phyloP scores from a whole-genome alignment of 345 rosid genomes.

The Cardamine chenopodiifolia region DNA sequence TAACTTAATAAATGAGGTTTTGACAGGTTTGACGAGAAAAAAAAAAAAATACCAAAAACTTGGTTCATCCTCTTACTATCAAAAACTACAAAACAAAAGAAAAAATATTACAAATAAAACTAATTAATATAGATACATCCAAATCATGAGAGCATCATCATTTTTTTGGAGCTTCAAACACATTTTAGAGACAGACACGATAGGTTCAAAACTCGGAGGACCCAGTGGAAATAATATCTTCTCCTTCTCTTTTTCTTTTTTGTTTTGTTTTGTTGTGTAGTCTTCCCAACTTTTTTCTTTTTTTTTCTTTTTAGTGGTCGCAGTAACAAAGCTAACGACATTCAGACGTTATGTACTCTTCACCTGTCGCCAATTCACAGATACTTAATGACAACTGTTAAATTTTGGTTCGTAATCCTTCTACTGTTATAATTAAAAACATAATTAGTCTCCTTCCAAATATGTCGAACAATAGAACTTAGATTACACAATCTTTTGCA shows the following conservation, averaged over 20 bases:
- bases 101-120: not conserved
- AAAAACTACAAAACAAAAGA: not conserved
- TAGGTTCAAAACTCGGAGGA: not conserved
- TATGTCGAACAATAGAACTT: not conserved
- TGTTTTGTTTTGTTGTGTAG: not conserved
- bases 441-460: not conserved
- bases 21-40: too few species aligned
- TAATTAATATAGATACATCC: not conserved
- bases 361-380: conserved; percentile 19
- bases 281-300: not conserved
- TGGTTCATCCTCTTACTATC: not conserved
- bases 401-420: conserved; percentile 3
- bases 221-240: conserved; percentile 11
- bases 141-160: not conserved
- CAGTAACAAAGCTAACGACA: conserved; percentile 20
- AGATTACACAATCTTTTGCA: not conserved
- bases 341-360: conserved; percentile 23
- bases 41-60: too few species aligned
- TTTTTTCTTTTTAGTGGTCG: conserved; percentile 22
- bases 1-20: too few species aligned
- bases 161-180: not conserved
- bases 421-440: not conserved
- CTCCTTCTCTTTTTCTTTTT: not conserved
- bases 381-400: not conserved
- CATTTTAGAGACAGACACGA: not conserved